Conservation (phyloP, 169 alveolate species). For the Cryptosporidium canis region DNA sequence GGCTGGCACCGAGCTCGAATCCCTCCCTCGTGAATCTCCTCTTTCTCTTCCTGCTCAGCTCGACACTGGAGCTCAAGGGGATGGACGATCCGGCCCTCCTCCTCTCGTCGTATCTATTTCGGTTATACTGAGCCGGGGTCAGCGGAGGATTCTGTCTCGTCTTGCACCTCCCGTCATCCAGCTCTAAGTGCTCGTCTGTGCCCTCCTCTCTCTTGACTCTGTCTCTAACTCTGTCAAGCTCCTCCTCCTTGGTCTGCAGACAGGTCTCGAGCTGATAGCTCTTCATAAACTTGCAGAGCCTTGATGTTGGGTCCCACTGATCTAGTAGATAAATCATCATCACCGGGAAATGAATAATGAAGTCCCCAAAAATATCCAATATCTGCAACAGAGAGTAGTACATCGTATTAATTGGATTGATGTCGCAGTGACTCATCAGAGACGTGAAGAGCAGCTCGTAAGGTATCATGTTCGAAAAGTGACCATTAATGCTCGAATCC, state of each 20-base stretch:
- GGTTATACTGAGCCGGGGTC: constrained; percentile 5
- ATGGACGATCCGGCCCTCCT: constrained; percentile 52
- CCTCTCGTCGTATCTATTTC: constrained; percentile 46
- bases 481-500: constrained; percentile 34
- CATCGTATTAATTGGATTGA: constrained; percentile 36
- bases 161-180: neutral
- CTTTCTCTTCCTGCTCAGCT: constrained; percentile 42
- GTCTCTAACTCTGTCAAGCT: neutral
- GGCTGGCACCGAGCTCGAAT: neutral
- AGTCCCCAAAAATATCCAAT: constrained; percentile 25
- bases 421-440: constrained; percentile 46
- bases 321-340: neutral
- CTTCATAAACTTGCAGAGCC: constrained; percentile 2
- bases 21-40: constrained; percentile 72
- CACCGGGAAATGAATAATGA: constrained; percentile 41
- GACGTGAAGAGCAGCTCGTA: constrained; percentile 41
- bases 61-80: constrained; percentile 33
- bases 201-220: neutral
- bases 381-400: constrained; percentile 20
- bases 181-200: neutral
- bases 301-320: constrained; percentile 40
- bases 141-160: neutral
- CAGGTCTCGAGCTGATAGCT: neutral
- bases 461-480: constrained; percentile 35
- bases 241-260: neutral